Base-by-base conservation (phyloP, 345 rosid species). In the Syzygium jambos region DNA sequence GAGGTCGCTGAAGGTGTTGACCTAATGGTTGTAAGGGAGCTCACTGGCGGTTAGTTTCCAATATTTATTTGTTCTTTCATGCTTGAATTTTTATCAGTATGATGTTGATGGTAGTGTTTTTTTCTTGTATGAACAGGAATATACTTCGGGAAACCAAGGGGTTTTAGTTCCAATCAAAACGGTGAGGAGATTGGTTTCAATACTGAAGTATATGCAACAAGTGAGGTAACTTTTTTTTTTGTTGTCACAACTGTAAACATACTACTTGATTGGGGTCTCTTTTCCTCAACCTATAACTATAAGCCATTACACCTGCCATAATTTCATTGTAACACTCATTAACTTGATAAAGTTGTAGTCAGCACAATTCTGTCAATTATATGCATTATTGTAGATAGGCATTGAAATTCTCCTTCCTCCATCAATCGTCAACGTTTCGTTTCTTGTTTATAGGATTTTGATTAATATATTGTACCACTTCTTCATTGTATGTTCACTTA, bases 1-100 rank as follows among this genome's bases (percentile, higher is more conserved):
- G 99, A 98, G 90, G 95, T 95, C 83, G 99, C 97, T 86, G 96
- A 98, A 91, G 99, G 97, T 83, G 99, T 98, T 92, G 99, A 98
- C 89, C 91, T 96, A 52, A 95, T 98, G 99, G 99, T 98, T 89
- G 98, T 98, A 34, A 94, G 99, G 93, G 99, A 98, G 94, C 99
- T 98, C 89, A 98, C 99, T 9, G 99, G 99, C 92, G 98, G 99
- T 96, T 85, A 73, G 95, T 90, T 43, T 87, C 34, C 88, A 78
- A 78, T 15, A 80, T 52, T 55, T 21, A 52, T 63, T 65, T 22
- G 63, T 88, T 34, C 21, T 2, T 10, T 87, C 29, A 41, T 86
- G 34, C 29, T 88, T 41, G 30, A 73, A 73, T 22, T 73, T 73
- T 73, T 38, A 73, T 73, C 49, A 86, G 5, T 30, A 85, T 56